A percentile compares a stretch with the other conserved stretches of the same genome.
phyloP scores from a whole-genome alignment of 768 basidiomycete species.

The Candolleomyces aberdarensis region DNA sequence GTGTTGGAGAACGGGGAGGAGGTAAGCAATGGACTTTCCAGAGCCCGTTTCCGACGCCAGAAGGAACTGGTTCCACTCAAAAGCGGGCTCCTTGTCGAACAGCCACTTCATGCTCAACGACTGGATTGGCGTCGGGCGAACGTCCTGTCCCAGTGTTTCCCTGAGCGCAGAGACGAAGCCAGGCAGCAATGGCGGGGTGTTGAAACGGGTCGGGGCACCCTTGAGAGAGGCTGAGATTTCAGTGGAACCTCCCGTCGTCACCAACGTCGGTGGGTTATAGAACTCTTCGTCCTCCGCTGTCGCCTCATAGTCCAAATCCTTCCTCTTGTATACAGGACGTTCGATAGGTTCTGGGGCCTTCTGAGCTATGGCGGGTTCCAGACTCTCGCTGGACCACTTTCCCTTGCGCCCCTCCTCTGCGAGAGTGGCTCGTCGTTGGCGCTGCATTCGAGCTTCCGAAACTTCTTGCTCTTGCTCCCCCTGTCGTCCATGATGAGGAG shows the following conservation, averaged over 20 bases:
- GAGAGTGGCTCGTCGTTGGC: neutral
- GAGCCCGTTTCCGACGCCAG: constrained; percentile 90
- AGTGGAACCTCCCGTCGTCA: constrained; percentile 10
- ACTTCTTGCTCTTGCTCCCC: neutral
- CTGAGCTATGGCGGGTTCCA: too few relatives aligned
- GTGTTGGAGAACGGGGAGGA: constrained; percentile 77
- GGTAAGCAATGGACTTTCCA: constrained; percentile 88
- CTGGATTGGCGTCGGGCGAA: constrained; percentile 77
- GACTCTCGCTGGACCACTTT: neutral
- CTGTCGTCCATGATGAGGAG: constrained; percentile 6
- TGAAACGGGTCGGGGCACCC: constrained; percentile 44
- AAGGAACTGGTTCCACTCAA: constrained; percentile 50
- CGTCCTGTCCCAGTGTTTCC: constrained; percentile 53
- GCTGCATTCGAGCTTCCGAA: neutral
- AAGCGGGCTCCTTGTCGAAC: constrained; percentile 26
- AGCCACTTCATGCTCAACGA: constrained; percentile 67
- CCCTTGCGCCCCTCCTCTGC: neutral
- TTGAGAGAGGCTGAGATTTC: constrained; percentile 3
- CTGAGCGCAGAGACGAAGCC: constrained; percentile 58
- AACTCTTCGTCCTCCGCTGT: constrained; percentile 11
- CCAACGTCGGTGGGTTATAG: constrained; percentile 11
- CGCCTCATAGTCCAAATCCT: neutral
- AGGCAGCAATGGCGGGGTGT: constrained; percentile 66
- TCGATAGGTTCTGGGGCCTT: neutral
- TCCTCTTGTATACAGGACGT: neutral